phyloP scores from a whole-genome alignment of 495 filamentous ascomycete genomes.

The Annulohypoxylon bovei region DNA sequence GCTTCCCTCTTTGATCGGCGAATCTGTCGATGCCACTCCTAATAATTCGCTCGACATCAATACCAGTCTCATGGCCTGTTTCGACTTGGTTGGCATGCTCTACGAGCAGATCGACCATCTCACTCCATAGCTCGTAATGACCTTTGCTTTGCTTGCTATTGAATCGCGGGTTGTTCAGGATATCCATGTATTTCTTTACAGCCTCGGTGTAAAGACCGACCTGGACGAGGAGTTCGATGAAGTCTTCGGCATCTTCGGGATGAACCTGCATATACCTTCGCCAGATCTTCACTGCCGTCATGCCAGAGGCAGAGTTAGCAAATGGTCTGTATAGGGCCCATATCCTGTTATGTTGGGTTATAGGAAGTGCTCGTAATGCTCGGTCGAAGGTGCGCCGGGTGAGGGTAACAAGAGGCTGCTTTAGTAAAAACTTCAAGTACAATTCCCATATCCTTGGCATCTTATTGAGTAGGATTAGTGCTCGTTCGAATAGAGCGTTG shows the following conservation, averaged over 20 bases:
- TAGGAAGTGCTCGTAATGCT: constrained; percentile 90
- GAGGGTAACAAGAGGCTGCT: constrained; percentile 90
- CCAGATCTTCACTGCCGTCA: constrained; percentile 94
- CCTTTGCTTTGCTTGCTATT: constrained; percentile 93
- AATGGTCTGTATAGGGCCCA: constrained; percentile 94
- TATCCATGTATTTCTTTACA: constrained; percentile 90
- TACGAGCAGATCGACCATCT: constrained; percentile 98
- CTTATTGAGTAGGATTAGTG: constrained; percentile 94
- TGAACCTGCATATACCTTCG: constrained; percentile 97
- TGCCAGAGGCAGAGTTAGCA: constrained; percentile 89
- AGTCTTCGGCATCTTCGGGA: constrained; percentile 95
- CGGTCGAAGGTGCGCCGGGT: constrained; percentile 94
- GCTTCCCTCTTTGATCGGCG: constrained; percentile 90
- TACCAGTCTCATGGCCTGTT: constrained; percentile 77
- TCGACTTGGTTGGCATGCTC: constrained; percentile 87
- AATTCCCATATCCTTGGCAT: constrained; percentile 99
- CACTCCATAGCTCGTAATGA: constrained; percentile 96
- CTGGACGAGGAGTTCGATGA: constrained; percentile 86
- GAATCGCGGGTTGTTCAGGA: constrained; percentile 92
- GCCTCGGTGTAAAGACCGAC: constrained; percentile 90
- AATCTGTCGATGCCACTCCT: constrained; percentile 93
- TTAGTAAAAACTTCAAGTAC: constrained; percentile 90
- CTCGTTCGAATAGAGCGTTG: constrained; percentile 93
- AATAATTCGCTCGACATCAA: constrained; percentile 94
- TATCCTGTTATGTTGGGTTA: constrained; percentile 97